Evolutionary conservation across 345 rosid species (phyloP).

Genomic region (Syzygium jambos): DNA sequence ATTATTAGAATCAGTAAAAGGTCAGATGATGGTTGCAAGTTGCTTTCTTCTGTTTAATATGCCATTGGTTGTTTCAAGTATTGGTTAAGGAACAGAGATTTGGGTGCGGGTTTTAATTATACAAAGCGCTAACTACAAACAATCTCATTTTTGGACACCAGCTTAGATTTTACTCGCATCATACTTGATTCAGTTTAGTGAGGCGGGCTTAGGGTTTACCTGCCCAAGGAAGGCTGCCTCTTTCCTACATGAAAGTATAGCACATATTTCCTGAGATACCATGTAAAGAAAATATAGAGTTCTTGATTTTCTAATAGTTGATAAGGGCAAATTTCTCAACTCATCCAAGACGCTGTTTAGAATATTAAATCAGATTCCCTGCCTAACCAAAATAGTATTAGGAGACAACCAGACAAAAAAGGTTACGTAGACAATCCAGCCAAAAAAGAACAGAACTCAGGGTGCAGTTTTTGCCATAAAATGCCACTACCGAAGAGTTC

Average conservation of each 20-base stretch:
- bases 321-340: neutral
- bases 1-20: neutral
- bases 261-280: neutral
- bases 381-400: neutral
- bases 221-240: neutral
- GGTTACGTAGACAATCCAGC: neutral
- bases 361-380: neutral
- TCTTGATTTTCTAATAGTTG: neutral
- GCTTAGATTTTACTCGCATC: neutral
- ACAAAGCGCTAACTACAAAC: neutral
- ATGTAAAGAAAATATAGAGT: neutral
- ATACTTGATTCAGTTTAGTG: neutral
- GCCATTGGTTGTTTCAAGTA: neutral
- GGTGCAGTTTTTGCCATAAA: neutral
- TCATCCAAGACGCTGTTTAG: neutral
- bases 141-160: neutral
- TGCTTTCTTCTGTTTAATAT: neutral
- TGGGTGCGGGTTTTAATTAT: neutral
- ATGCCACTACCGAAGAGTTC: neutral
- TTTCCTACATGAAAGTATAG: neutral
- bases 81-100: neutral
- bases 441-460: neutral
- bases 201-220: neutral
- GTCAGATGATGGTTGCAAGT: neutral
- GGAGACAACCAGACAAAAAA: neutral